These are phyloP conservation scores for Chalciporus pseudorubinellus DNA, from an alignment of 768 basidiomycete genomes.

Conservation along the genomic window DNA sequence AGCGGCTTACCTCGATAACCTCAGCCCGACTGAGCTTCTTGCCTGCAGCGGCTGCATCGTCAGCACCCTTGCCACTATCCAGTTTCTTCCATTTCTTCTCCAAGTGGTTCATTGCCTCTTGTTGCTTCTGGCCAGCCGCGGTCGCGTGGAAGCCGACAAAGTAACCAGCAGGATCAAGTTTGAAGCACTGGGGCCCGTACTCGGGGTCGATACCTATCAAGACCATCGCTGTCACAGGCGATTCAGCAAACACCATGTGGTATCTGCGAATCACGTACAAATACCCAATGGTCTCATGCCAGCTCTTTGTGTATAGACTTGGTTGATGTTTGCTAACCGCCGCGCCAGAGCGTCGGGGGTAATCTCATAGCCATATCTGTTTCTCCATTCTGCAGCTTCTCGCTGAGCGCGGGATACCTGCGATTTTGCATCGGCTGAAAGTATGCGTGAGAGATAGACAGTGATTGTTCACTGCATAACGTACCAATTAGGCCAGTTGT, in stretches of 20 bases:
- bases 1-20: conserved; percentile 78
- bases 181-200: conserved; percentile 94
- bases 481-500: conserved; percentile 96
- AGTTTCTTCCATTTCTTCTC: conserved; percentile 99
- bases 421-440: conserved; percentile 82
- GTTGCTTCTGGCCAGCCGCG: conserved; percentile 94
- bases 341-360: conserved; percentile 95
- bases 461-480: conserved; percentile 15
- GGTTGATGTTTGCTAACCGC: conserved; percentile 95
- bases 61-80: conserved; percentile 71
- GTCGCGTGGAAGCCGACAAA: conserved; percentile 99
- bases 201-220: conserved; percentile 91
- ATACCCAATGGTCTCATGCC: conserved; percentile 97
- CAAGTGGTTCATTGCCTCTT: conserved; percentile 96
- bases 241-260: conserved; percentile 1
- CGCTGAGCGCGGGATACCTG: conserved; percentile 83
- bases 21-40: conserved; percentile 68
- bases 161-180: conserved; percentile 97
- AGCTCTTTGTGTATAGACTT: conserved; percentile 97
- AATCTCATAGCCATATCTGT: conserved; percentile 98
- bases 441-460: conserved; percentile 1
- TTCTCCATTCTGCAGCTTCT: conserved; percentile 91
- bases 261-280: conserved; percentile 49
- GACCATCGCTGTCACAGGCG: conserved; percentile 73
- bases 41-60: conserved; percentile 75